Evolutionary conservation across 2,329 filamentous ascomycete genomes (phyloP), one percentile per base, ranked within the genome.

Genomic region (Penicillium sp.): DNA sequence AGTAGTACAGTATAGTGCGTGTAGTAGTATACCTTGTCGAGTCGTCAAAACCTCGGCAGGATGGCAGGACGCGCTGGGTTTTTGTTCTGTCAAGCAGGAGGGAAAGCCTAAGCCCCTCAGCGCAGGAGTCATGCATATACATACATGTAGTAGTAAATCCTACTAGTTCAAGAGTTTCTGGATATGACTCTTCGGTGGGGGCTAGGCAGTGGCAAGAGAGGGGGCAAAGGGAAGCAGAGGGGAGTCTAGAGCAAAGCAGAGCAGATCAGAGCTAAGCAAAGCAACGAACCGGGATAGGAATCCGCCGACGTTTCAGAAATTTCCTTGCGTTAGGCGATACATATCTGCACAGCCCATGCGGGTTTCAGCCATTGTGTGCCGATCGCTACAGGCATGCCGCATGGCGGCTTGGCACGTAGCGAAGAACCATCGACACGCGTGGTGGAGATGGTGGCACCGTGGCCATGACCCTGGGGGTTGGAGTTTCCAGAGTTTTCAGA

Each of bases 301-400:
- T 49, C 45, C 44, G 32, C 49, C 36, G 39, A 40, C 41, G 51
- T 54, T 54, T 53, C 51, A 51, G 51, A 43, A 42, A 27, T 26
- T 41, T 40, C 47, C 44, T 51, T 49, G 45, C 47, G 36, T 45
- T 35, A 20, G n/a, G n/a, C 16, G 32, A 27, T 37, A 31, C 25
- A 25, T n/a, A 14, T 15, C 16, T 32, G 41, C 33, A 37, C 40
- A 41, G 25, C 36, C 39, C 33, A 37, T 40, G 39, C 33, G 36
- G 31, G 48, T 51, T 53, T 50, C 42, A 53, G 38, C 35, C 42
- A 20, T 26, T 36, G 30, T 17, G 30, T 36, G 48, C 39, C 48
- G 51, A 54, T 54, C 50, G 35, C 45, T 39, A 31, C 39, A 48
- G 40, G 36, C 34, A 51, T 38, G 32, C 38, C 37, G 36, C 34